Evolutionary conservation across 805 yeast species (phyloP).

Genomic region (Clavispora vitiphila): DNA sequence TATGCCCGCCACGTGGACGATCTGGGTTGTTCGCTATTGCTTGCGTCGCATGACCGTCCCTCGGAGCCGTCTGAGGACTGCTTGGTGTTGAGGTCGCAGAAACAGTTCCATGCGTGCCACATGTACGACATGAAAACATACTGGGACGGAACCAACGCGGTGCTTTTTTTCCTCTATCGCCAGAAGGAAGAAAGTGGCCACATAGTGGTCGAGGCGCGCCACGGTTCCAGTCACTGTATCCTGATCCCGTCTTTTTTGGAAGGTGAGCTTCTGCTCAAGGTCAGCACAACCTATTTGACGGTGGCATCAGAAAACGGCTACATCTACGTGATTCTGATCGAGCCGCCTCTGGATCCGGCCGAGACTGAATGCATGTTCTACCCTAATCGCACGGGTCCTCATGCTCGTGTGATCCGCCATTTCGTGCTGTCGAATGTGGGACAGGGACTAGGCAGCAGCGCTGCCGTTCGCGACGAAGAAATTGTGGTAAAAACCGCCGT

Average conservation of each 20-base stretch:
- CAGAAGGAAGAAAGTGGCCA: neutral
- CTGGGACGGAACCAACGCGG: neutral
- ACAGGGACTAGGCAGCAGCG: conserved; percentile 1
- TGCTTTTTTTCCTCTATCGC: neutral
- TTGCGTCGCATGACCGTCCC: too few relatives aligned
- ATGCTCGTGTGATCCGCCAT: conserved; percentile 17
- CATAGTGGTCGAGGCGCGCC: neutral
- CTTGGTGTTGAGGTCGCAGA: conserved; percentile 5
- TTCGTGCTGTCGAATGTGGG: conserved; percentile 14
- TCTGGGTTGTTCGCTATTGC: too few relatives aligned
- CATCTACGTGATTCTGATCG: conserved; percentile 6
- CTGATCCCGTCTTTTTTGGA: conserved; percentile 1
- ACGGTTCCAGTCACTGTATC: too few relatives aligned
- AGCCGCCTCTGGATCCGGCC: neutral
- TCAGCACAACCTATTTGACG: conserved; percentile 5
- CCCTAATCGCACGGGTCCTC: neutral
- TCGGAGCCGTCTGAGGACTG: conserved; percentile 9
- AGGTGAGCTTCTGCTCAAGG: conserved; percentile 7
- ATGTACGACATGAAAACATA: neutral
- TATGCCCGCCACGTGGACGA: neutral
- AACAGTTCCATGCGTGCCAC: conserved; percentile 3
- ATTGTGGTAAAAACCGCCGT: conserved; percentile 28
- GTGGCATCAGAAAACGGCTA: conserved; percentile 8
- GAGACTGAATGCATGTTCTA: too few relatives aligned
- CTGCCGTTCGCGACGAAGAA: neutral